Base-by-base conservation (phyloP, 2,329 filamentous ascomycete genomes). In the Emmonsia crescens region DNA sequence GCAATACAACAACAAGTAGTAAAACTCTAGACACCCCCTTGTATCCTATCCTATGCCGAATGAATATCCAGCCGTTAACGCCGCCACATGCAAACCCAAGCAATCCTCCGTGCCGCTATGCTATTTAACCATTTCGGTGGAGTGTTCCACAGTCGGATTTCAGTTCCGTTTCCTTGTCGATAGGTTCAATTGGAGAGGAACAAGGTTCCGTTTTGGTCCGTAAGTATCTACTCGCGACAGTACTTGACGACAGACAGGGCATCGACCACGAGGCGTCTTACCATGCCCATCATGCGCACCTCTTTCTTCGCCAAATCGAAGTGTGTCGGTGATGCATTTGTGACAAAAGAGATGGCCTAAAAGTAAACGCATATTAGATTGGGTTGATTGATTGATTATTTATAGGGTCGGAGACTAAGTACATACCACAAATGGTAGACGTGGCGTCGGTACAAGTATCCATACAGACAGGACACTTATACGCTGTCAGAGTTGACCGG, bases 271-370 rank as follows among this genome's bases (percentile, higher is more conserved):
- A 1, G 67, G 68, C 1, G 68, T 58, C 59, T 74, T 75, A 2
- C 70, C 68, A 2, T 66, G 63, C 9, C 62, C 64, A 55, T 71
- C 68, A 46, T 76, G 76, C 10, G 74, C 69, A 48, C 78, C 68
- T 62, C 75, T 79, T 64, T 79, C 79, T 66, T 84, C 82, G 51
- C 79, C 79, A 31, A 79, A 80, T 46, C 81, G 81, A 21, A 87
- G 72, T n/a, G 82, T 81, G 68, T 85, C 81, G 58, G 82, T 79
- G 49, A 87, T 80, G 66, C 84, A 87, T 42, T 80, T 80, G 66
- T 86, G 83, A 69, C 84, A 87, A 71, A 86, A 86, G 29, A 86
- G 75, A 68, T 87, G 84, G 0, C 84, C 83, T 85, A 48, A 24
- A 62, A 8, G 44, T 0, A 55, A 24, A 40, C 8, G 40, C 29